Conservation (phyloP, 2,329 filamentous ascomycete genomes). For the Cladosporium sp. region DNA sequence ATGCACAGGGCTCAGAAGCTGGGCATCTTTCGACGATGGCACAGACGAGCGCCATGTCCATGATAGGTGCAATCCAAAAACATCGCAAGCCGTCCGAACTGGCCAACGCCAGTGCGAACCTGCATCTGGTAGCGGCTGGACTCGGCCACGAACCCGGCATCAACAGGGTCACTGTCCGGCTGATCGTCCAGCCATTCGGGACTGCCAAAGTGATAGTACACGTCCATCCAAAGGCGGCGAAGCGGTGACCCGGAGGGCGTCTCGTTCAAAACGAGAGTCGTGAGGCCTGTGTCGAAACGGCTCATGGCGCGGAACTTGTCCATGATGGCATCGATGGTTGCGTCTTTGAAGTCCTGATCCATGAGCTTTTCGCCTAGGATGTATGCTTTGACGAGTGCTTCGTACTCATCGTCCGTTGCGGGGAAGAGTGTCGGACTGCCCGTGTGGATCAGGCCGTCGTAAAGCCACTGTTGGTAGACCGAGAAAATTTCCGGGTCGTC, state of each 20-base stretch:
- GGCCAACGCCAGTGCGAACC: neutral
- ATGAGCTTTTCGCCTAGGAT: slow-evolving; percentile 32
- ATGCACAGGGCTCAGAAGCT: too few relatives aligned
- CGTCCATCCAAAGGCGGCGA: slow-evolving; percentile 26
- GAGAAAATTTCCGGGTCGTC: slow-evolving; percentile 20
- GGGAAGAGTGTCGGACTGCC: too few relatives aligned
- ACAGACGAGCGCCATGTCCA: neutral
- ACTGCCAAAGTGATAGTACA: slow-evolving; percentile 24
- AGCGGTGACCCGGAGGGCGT: slow-evolving; percentile 23
- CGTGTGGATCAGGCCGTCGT: slow-evolving; percentile 10
- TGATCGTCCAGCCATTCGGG: slow-evolving; percentile 6
- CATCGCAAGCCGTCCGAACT: too few relatives aligned
- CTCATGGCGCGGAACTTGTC: neutral
- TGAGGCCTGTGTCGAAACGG: neutral
- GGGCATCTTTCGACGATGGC: neutral
- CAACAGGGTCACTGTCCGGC: neutral
- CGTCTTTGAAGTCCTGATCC: slow-evolving; percentile 31
- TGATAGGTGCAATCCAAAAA: neutral
- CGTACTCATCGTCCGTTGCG: slow-evolving; percentile 3
- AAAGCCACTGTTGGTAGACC: slow-evolving; percentile 29
- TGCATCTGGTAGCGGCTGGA: slow-evolving; percentile 16
- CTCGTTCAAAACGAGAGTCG: slow-evolving; percentile 24
- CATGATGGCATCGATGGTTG: slow-evolving; percentile 26
- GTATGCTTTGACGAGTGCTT: slow-evolving; percentile 25
- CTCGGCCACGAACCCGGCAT: slow-evolving; percentile 24